Evolutionary conservation across 805 yeast species (phyloP), one percentile per base, ranked within the genome.

Genomic region (Metschnikowia colocasiae): DNA sequence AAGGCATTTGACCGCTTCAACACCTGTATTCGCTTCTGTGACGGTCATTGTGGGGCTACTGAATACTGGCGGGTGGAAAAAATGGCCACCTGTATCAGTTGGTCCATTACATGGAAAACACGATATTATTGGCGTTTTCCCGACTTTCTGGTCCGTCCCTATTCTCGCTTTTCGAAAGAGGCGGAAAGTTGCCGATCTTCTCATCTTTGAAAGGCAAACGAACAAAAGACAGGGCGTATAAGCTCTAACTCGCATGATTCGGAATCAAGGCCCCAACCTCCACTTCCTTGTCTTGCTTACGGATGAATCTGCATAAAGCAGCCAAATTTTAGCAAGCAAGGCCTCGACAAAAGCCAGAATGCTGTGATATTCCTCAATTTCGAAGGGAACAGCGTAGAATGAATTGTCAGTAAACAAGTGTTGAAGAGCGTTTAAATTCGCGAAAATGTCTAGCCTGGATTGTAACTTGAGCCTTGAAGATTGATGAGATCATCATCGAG

Each of bases 201-300:
- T 81, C 85, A 61, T 90, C 95, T 36, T 77, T 75, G 62, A 78
- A 87, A 1, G 96, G 94, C 10, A 89, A 59, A 39, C 82, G 68
- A 10, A 59, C 1, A 76, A 64, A 45, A 87, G 72, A 0, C 75
- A 73, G 49, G 76, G 68, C 16, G 60, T 50, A 47, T 39, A 51
- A 4, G 45, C 43, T 1, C 37, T 42, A 4, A 57, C 39, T 6
- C 41, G 33, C 31, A 41, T 43, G 32, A 54, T 40, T 31, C 42
- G 94, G 95, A 12, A 73, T 64, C 52, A 85, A 64, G 2, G 75
- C 82, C 46, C 81, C 83, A 25, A 76, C 55, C 20, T 65, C 65
- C 4, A 82, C 76, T 33, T 79, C 82, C 8, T 75, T 63, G 35
- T 70, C 66, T 2, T 60, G 57, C 47, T 74, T 79, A 32, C 70